A percentile compares a stretch with the other conserved stretches of the same genome.
These are phyloP conservation scores for Candida piceae DNA, from an alignment of 805 yeast genomes.

Conservation along the genomic window DNA sequence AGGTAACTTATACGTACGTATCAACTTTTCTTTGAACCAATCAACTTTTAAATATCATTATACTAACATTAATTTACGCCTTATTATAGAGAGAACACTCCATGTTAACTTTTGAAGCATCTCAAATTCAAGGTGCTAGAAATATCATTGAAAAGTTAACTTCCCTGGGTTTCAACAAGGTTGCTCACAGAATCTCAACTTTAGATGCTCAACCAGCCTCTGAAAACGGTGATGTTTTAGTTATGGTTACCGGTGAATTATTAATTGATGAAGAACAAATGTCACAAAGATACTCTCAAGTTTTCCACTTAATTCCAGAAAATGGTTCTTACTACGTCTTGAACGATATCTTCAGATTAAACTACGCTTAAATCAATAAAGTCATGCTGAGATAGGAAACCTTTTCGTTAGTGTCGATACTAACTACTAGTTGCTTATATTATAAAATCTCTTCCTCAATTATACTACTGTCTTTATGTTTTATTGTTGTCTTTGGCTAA, in stretches of 20 bases:
- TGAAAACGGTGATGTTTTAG: slow-evolving; percentile 86
- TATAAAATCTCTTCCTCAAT: no score
- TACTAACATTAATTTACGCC: slow-evolving; percentile 5
- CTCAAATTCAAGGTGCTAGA: slow-evolving; percentile 92
- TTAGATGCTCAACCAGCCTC: slow-evolving; percentile 98
- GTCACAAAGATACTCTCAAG: slow-evolving; percentile 95
- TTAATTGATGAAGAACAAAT: slow-evolving; percentile 90
- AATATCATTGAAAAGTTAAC: slow-evolving; percentile 88
- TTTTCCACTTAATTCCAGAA: slow-evolving; percentile 94
- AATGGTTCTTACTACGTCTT: slow-evolving; percentile 87
- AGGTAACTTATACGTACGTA: slow-evolving; percentile 75
- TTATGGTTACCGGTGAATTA: slow-evolving; percentile 96
- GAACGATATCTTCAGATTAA: slow-evolving; percentile 95
- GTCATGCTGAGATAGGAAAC: no score
- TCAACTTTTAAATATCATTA: neutral
- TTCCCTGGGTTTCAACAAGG: slow-evolving; percentile 87
- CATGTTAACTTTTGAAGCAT: slow-evolving; percentile 94
- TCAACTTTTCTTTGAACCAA: no score
- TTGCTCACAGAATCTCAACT: slow-evolving; percentile 88
- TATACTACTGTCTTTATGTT: no score
- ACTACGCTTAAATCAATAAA: slow-evolving; percentile 71
- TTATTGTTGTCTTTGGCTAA: no score
- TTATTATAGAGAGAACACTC: slow-evolving; percentile 72
- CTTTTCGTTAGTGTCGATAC: neutral
- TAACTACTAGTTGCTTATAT: no score